Percentiles rank a stretch among this genome's conserved stretches.
These are phyloP conservation scores for Trichoderma virens DNA, from an alignment of 495 filamentous ascomycete genomes.

Conservation along the genomic window DNA sequence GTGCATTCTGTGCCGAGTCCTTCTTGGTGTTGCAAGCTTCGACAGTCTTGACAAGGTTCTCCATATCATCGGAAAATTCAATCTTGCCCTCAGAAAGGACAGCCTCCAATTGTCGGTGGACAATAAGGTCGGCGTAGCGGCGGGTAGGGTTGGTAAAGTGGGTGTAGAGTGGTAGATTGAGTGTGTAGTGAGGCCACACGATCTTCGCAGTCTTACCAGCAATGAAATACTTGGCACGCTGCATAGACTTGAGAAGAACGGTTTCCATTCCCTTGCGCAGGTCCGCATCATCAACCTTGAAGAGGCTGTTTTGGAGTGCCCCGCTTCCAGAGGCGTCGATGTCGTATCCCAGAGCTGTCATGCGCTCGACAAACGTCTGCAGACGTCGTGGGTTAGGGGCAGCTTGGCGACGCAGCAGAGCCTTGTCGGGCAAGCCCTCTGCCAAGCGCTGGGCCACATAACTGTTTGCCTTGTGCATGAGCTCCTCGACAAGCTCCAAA, in stretches of 20 bases:
- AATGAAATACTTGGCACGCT: conserved; percentile 90
- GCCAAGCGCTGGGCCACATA: conserved; percentile 81
- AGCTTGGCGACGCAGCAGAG: conserved; percentile 79
- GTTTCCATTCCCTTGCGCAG: conserved; percentile 98
- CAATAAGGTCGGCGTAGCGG: conserved; percentile 89
- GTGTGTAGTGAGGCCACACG: conserved; percentile 75
- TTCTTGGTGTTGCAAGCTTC: conserved; percentile 99
- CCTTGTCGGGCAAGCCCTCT: conserved; percentile 78
- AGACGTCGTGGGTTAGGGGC: conserved; percentile 81
- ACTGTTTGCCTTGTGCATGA: conserved; percentile 82
- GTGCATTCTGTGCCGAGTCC: conserved; percentile 92
- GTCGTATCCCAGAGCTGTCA: conserved; percentile 82
- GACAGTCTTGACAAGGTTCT: conserved; percentile 82
- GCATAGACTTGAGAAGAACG: conserved; percentile 85
- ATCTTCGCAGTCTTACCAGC: conserved; percentile 64
- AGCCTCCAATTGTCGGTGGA: conserved; percentile 89
- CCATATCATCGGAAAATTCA: conserved; percentile 84
- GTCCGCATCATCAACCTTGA: conserved; percentile 78
- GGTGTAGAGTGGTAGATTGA: conserved; percentile 91
- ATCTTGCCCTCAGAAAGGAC: conserved; percentile 73
- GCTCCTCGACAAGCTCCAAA: conserved; percentile 90
- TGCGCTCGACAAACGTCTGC: conserved; percentile 83
- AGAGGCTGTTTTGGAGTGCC: conserved; percentile 83
- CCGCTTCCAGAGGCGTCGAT: conserved; percentile 87
- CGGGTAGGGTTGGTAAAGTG: conserved; percentile 96